Conservation (phyloP, 495 filamentous ascomycete genomes). For the Lichina pygmaea region DNA sequence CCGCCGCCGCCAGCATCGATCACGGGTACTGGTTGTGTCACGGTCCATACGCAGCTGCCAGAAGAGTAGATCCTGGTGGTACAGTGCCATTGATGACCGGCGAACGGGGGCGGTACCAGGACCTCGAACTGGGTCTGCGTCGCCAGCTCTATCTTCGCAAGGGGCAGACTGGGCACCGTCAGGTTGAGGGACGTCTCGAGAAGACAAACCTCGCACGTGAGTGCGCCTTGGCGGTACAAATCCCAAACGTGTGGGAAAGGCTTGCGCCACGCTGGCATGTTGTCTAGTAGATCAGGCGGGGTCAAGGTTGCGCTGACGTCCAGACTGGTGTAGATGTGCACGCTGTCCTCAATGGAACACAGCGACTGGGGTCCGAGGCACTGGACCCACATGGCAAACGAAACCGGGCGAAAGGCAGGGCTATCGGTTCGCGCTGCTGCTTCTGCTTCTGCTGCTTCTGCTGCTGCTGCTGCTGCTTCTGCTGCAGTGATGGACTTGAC, state of each 20-base stretch:
- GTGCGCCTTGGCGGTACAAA: conserved; percentile 13
- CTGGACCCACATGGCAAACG: conserved; percentile 25
- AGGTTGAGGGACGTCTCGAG: conserved; percentile 21
- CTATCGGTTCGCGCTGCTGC: conserved; percentile 11
- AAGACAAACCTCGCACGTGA: conserved; percentile 21
- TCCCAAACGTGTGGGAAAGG: conserved; percentile 19
- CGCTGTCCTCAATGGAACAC: conserved; percentile 12
- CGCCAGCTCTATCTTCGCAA: conserved; percentile 9
- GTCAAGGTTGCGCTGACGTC: conserved; percentile 13
- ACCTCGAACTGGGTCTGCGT: conserved; percentile 20
- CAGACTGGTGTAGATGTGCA: conserved; percentile 23
- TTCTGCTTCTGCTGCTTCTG: conserved; percentile 14
- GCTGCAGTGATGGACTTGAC: not conserved
- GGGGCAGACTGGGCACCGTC: conserved; percentile 18
- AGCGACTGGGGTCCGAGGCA: conserved; percentile 16
- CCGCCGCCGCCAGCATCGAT: no score
- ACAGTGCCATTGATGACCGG: conserved; percentile 19
- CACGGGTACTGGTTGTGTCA: not conserved
- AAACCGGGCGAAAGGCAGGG: conserved; percentile 15
- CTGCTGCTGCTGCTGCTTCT: conserved; percentile 11
- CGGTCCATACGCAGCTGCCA: not conserved
- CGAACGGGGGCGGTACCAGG: conserved; percentile 12
- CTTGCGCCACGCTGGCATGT: conserved; percentile 17
- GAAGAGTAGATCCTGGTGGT: conserved; percentile 17
- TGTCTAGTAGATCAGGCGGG: conserved; percentile 17